Conservation (phyloP, 495 filamentous ascomycete genomes). For the Talaromyces ruber region DNA sequence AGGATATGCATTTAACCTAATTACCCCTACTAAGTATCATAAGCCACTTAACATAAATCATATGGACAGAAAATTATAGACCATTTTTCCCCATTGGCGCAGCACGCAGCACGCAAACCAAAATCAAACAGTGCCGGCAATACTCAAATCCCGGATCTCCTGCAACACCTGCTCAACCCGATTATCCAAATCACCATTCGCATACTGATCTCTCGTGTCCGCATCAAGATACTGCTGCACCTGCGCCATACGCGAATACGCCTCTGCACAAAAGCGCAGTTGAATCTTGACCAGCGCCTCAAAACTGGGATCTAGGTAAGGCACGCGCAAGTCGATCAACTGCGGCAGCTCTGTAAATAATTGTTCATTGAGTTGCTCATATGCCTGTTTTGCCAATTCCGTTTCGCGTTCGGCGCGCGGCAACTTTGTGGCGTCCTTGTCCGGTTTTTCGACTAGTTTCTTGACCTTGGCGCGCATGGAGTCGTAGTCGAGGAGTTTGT, state of each 20-base stretch:
- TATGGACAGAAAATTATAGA: background rate
- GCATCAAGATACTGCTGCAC: constrained; percentile 97
- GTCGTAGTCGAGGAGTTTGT: constrained; percentile 98
- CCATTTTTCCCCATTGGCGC: background rate
- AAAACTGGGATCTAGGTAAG: constrained; percentile 92
- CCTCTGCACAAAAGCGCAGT: constrained; percentile 93
- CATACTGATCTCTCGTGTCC: constrained; percentile 95
- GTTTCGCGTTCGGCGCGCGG: constrained; percentile 90
- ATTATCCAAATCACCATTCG: constrained; percentile 82
- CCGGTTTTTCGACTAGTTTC: constrained; percentile 93
- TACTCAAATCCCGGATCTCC: constrained; percentile 94
- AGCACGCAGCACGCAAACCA: background rate
- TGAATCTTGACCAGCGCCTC: constrained; percentile 99
- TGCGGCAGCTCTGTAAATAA: constrained; percentile 90
- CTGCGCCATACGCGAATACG: constrained; percentile 94
- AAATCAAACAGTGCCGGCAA: constrained; percentile 61
- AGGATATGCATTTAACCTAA: background rate
- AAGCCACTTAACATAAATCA: background rate
- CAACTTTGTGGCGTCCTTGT: constrained; percentile 94
- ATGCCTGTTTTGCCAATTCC: constrained; percentile 85
- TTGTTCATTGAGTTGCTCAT: constrained; percentile 94
- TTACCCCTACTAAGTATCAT: background rate
- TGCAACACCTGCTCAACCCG: constrained; percentile 93
- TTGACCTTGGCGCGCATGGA: constrained; percentile 91
- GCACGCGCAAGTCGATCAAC: constrained; percentile 92